phyloP scores from a whole-genome alignment of 164 flowering plant genomes.

The Euptelea pleiosperma region DNA sequence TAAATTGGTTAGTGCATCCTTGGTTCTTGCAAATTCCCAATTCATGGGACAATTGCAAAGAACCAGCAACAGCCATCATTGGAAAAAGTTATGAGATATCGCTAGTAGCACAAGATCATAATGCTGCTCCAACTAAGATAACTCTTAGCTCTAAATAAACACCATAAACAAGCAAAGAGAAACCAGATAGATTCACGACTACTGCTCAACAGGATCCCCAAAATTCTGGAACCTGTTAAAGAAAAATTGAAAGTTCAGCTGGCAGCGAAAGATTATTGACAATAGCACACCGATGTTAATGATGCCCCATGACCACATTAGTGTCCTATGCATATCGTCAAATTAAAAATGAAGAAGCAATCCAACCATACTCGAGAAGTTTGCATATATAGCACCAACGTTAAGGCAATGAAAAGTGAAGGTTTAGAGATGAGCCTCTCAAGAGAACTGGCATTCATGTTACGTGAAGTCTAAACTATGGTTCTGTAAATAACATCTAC shows the following conservation, averaged over 20 bases:
- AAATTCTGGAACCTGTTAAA: conserved; percentile 14
- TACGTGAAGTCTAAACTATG: too few species aligned
- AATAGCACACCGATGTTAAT: neutral
- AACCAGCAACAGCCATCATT: conserved; percentile 43
- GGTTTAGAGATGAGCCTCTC: too few species aligned
- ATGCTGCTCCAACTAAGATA: neutral
- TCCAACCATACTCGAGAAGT: too few species aligned
- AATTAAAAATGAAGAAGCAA: too few species aligned
- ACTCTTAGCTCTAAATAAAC: neutral
- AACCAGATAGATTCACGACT: neutral
- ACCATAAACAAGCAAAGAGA: neutral
- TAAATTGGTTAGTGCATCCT: conserved; percentile 20
- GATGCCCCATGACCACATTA: too few species aligned
- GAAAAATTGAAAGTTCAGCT: neutral
- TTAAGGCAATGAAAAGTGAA: too few species aligned
- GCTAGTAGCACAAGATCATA: conserved; percentile 17
- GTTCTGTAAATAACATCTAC: too few species aligned
- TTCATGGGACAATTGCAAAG: conserved; percentile 52
- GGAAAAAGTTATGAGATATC: conserved; percentile 2
- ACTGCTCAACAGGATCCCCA: neutral
- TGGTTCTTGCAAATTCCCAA: conserved; percentile 32
- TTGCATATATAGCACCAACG: too few species aligned
- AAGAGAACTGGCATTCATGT: too few species aligned
- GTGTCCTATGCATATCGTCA: too few species aligned
- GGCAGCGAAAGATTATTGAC: neutral